phyloP scores from a whole-genome alignment of 495 filamentous ascomycete species.

The Xylaria longipes region DNA sequence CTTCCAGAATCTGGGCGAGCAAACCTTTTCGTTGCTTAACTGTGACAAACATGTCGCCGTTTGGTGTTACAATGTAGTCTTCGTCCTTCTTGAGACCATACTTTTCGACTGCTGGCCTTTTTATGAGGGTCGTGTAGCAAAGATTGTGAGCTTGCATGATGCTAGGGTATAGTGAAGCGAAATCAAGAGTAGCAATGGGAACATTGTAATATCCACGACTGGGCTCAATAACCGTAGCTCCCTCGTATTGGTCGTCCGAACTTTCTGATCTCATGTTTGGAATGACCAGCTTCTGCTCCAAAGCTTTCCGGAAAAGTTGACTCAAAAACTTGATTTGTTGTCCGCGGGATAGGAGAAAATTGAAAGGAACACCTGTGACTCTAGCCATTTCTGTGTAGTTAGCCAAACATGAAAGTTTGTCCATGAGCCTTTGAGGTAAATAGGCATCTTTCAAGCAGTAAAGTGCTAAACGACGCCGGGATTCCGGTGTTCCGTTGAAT shows the following conservation, averaged over 20 bases:
- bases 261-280: constrained; percentile 74
- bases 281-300: constrained; percentile 91
- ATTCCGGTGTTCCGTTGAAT: constrained; percentile 93
- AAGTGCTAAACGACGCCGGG: constrained; percentile 84
- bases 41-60: constrained; percentile 92
- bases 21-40: constrained; percentile 88
- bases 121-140: constrained; percentile 94
- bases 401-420: constrained; percentile 95
- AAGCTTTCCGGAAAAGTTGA: constrained; percentile 93
- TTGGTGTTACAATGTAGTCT: constrained; percentile 95
- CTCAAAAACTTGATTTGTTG: constrained; percentile 99
- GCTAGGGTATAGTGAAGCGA: constrained; percentile 96
- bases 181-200: constrained; percentile 97
- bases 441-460: constrained; percentile 99
- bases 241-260: constrained; percentile 88
- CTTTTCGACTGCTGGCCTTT: constrained; percentile 77
- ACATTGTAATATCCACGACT: constrained; percentile 90
- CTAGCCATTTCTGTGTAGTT: constrained; percentile 99
- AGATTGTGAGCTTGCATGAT: constrained; percentile 99
- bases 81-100: constrained; percentile 78
- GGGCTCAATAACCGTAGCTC: constrained; percentile 97
- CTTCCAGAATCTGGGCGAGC: constrained; percentile 92
- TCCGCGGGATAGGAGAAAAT: constrained; percentile 87
- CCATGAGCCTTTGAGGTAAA: constrained; percentile 90
- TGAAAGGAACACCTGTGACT: constrained; percentile 98